Conservation (phyloP, 73 alveolate species). For the Stentor roeselii region DNA sequence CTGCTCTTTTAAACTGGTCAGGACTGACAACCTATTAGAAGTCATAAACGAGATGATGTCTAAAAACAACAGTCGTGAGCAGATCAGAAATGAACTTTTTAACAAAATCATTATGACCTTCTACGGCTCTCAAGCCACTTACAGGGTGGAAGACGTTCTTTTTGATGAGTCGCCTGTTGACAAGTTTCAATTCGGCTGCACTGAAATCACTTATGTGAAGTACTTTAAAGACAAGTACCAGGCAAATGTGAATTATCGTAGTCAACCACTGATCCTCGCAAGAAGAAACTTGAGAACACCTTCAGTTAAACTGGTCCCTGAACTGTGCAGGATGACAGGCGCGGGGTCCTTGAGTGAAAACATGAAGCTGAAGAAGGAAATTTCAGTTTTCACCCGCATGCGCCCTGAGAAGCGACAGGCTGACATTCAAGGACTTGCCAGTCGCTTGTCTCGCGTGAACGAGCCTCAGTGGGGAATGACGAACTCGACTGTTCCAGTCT, state of each 20-base stretch:
- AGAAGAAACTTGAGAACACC: not conserved
- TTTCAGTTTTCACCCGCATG: conserved; percentile 55
- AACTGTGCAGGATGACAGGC: conserved; percentile 87
- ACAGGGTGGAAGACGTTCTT: not conserved
- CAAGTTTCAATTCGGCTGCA: not conserved
- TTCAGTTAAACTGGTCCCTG: conserved; percentile 80
- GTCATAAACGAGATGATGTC: conserved; percentile 34
- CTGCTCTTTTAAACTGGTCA: conserved; percentile 45
- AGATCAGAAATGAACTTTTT: not conserved
- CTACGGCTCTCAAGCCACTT: not conserved
- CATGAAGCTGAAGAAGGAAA: conserved; percentile 68
- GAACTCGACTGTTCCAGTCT: conserved; percentile 45
- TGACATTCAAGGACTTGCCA: conserved; percentile 39
- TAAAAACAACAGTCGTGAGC: not conserved
- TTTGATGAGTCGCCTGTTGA: conserved; percentile 8
- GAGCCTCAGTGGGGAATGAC: conserved; percentile 46
- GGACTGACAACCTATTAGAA: conserved; percentile 54
- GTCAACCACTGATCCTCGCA: conserved; percentile 10
- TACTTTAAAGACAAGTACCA: not conserved
- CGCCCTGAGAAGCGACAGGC: conserved; percentile 58
- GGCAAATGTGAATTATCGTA: not conserved
- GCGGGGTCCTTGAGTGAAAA: conserved; percentile 79
- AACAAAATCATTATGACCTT: not conserved
- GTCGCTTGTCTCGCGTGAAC: conserved; percentile 28
- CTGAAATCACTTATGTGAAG: not conserved